Evolutionary conservation across 148 eudicot species (phyloP), one percentile per base, ranked within the genome.

Genomic region (Limonium bicolor): DNA sequence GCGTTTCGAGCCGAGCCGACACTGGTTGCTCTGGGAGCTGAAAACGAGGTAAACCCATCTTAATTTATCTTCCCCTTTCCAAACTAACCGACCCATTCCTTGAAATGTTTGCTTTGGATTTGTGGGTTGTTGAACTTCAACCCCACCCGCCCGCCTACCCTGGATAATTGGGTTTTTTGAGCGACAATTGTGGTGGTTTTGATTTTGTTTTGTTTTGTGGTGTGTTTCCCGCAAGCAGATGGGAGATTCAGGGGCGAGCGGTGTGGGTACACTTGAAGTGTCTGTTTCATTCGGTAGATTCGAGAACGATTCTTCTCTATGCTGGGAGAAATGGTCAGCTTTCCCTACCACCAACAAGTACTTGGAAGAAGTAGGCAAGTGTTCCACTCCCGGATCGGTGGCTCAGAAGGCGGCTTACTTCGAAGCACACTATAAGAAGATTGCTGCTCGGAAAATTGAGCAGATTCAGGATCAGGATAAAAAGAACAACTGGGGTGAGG

Each of bases 281-380:
- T 88, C 97, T 7, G 72, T 88, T 58, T 88, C 95, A 7, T 84
- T 84, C 59, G 94, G 97, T 65, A 77, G 78, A 61, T 88, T 77
- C 61, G 97, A 84, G 53, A 77, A 65, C 58, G 92, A 88, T 70
- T 51, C 74, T 11, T 66, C 77, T 8, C 92, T 84, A 63, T 77
- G 81, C 52, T 84, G 95, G 97, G 97, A 88, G 69, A 80, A 80
- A 74, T 88, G 92, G 83, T 88, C 96, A 14, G 33, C 92, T 59
- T 88, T 88, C 55, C 84, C 92, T 15, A 29, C 6, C 7, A 73
- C 92, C 39, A 84, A 88, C 35, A 88, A 80, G 76, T 80, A 84
- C 63, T 66, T 88, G 46, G 97, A 84, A 46, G 97, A 84, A 66
- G 95, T 80, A 28, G 97, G 72, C 43, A 88, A 70, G 66, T 78